Evolutionary conservation across 495 filamentous ascomycete species (phyloP).

Genomic region (Lophiotrema nucula): DNA sequence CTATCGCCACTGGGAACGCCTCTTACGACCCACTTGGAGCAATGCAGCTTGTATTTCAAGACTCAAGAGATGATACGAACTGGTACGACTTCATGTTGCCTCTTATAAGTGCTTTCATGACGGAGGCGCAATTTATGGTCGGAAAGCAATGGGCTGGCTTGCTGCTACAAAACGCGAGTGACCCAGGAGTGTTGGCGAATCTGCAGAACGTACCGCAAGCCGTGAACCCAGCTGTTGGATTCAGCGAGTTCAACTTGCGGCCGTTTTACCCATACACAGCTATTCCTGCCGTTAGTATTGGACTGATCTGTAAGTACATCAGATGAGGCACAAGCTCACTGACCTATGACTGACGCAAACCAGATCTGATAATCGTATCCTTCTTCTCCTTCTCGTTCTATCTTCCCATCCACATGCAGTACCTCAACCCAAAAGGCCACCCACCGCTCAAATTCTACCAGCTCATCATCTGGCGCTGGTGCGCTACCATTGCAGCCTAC

Average conservation of each 20-base stretch:
- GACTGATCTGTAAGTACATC: slow-evolving; percentile 53
- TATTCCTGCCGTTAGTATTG: slow-evolving; percentile 61
- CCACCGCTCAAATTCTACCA: slow-evolving; percentile 60
- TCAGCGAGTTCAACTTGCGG: slow-evolving; percentile 58
- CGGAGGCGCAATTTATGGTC: slow-evolving; percentile 49
- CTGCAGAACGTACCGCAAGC: slow-evolving; percentile 55
- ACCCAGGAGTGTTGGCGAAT: slow-evolving; percentile 42
- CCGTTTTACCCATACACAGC: slow-evolving; percentile 58
- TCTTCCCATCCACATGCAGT: slow-evolving; percentile 61
- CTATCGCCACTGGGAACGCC: slow-evolving; percentile 14
- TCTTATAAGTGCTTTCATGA: slow-evolving; percentile 48
- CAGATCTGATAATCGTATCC: slow-evolving; percentile 64
- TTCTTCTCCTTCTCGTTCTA: slow-evolving; percentile 72
- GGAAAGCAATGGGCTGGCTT: slow-evolving; percentile 53
- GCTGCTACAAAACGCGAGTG: slow-evolving; percentile 43
- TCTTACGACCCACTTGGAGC: slow-evolving; percentile 58
- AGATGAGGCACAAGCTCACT: no score
- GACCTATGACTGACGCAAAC: not conserved
- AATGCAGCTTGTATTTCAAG: slow-evolving; percentile 58
- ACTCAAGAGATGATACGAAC: slow-evolving; percentile 59
- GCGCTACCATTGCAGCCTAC: slow-evolving; percentile 58
- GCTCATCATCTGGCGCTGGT: slow-evolving; percentile 59
- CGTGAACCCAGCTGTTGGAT: slow-evolving; percentile 62
- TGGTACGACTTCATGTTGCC: slow-evolving; percentile 56
- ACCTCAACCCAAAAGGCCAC: slow-evolving; percentile 50